Evolutionary conservation across 2,329 filamentous ascomycete species (phyloP).

Genomic region (Aureobasidium sp.): DNA sequence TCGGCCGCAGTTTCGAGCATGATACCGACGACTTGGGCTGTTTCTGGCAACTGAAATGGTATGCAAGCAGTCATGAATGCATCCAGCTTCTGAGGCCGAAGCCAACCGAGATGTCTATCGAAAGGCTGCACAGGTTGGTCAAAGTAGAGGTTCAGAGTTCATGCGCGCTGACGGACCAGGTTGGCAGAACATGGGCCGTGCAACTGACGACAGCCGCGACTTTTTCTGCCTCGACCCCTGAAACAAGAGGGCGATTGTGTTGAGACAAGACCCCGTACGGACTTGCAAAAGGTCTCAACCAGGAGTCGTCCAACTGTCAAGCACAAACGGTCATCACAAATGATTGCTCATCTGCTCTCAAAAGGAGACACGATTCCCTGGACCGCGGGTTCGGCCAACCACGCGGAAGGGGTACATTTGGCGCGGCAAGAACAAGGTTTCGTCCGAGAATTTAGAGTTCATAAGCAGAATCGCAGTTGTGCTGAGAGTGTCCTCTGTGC

Average conservation of each 20-base stretch:
- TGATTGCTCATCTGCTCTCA: neutral
- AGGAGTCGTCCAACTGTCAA: neutral
- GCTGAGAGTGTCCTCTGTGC: too few species aligned
- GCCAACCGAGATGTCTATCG: neutral
- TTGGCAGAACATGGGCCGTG: constrained; percentile 1
- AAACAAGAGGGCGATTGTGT: constrained; percentile 1
- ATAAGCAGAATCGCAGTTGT: constrained; percentile 2
- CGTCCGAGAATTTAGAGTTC: constrained; percentile 7
- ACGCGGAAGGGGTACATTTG: too few species aligned
- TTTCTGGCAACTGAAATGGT: neutral
- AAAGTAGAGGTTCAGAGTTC: neutral
- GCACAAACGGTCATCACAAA: neutral
- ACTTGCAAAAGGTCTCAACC: neutral
- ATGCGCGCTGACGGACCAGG: constrained; percentile 12
- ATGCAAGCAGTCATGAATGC: neutral
- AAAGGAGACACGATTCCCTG: constrained; percentile 9
- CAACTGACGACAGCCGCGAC: constrained; percentile 7
- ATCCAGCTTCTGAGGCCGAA: neutral
- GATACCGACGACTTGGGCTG: neutral
- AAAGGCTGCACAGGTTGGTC: neutral
- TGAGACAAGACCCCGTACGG: neutral
- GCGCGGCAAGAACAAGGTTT: too few species aligned
- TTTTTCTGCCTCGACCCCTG: constrained; percentile 12
- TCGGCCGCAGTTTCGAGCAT: neutral
- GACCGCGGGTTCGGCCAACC: constrained; percentile 5